These are phyloP conservation scores for Metroxylon sagu DNA, from an alignment of 176 grass and related monocot species.

Conservation along the genomic window DNA sequence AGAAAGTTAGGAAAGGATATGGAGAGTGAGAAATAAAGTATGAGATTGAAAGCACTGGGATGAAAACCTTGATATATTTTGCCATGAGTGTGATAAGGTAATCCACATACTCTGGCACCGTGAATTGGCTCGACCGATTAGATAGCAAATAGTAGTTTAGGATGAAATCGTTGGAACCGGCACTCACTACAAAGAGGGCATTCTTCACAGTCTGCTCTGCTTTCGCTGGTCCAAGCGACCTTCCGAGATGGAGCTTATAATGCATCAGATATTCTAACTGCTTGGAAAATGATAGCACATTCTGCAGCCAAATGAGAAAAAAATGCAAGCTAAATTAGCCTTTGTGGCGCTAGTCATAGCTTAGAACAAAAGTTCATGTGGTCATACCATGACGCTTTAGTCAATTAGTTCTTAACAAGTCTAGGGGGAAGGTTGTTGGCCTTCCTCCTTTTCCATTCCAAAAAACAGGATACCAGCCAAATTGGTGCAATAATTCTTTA, in stretches of 20 bases:
- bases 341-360: too few relatives aligned
- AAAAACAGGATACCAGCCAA: too few relatives aligned
- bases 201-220: conserved; percentile 32
- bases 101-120: conserved; percentile 26
- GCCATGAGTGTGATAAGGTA: conserved; percentile 28
- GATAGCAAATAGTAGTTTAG: conserved; percentile 16
- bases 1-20: not conserved
- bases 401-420: too few relatives aligned
- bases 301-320: conserved; percentile 18
- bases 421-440: too few relatives aligned
- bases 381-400: too few relatives aligned
- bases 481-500: too few relatives aligned
- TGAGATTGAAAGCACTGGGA: too few relatives aligned
- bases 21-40: not conserved
- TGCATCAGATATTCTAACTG: conserved; percentile 43
- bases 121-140: conserved; percentile 26
- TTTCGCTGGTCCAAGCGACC: conserved; percentile 27
- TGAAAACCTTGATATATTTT: conserved; percentile 42
- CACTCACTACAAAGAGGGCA: conserved; percentile 41
- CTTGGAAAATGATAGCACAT: conserved; percentile 38
- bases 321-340: too few relatives aligned
- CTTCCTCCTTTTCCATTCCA: too few relatives aligned
- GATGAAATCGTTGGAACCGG: conserved; percentile 50
- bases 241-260: conserved; percentile 40
- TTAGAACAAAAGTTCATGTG: too few relatives aligned